Percentiles rank a stretch among this genome's conserved stretches.
These are phyloP conservation scores for Pleurotus sapidus DNA, from an alignment of 768 basidiomycete genomes.

Conservation along the genomic window DNA sequence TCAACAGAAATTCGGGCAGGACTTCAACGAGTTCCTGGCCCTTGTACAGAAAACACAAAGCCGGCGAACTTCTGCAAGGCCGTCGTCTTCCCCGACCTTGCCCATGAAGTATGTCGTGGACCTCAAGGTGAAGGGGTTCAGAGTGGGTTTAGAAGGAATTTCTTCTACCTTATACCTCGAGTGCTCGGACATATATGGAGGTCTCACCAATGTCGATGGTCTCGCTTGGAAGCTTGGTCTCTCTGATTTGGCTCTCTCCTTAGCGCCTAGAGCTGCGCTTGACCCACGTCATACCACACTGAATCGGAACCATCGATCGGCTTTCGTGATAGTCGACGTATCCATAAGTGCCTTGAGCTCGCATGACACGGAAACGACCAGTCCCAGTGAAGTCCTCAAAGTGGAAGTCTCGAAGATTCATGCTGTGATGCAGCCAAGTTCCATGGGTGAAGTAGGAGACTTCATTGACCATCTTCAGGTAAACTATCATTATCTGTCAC, in stretches of 20 bases:
- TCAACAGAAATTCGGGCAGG: conserved; percentile 87
- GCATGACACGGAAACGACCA: conserved; percentile 13
- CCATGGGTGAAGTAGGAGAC: conserved; percentile 87
- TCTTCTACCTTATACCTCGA: conserved; percentile 74
- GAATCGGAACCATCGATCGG: conserved; percentile 64
- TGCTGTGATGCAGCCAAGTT: conserved; percentile 92
- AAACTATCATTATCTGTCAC: conserved; percentile 10
- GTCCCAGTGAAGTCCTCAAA: conserved; percentile 36
- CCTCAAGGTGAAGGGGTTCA: conserved; percentile 75
- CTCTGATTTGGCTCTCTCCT: conserved; percentile 78
- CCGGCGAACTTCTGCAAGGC: conserved; percentile 16
- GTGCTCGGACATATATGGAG: conserved; percentile 71
- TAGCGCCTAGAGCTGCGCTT: conserved; percentile 57
- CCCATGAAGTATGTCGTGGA: conserved; percentile 44
- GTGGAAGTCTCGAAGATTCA: conserved; percentile 74
- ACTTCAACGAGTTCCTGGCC: conserved; percentile 77
- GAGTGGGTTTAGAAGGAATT: conserved; percentile 71
- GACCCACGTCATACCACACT: conserved; percentile 35
- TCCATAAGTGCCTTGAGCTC: conserved; percentile 36
- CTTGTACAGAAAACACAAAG: conserved; percentile 61
- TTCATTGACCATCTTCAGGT: conserved; percentile 86
- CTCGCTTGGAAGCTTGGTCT: conserved; percentile 68
- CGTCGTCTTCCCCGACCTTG: conserved; percentile 14
- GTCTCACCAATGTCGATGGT: conserved; percentile 42
- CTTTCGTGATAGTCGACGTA: conserved; percentile 83